Evolutionary conservation across 164 flowering plant genomes (phyloP), one percentile per base, ranked within the genome.

Genomic region (Cinnamomum micranthum): DNA sequence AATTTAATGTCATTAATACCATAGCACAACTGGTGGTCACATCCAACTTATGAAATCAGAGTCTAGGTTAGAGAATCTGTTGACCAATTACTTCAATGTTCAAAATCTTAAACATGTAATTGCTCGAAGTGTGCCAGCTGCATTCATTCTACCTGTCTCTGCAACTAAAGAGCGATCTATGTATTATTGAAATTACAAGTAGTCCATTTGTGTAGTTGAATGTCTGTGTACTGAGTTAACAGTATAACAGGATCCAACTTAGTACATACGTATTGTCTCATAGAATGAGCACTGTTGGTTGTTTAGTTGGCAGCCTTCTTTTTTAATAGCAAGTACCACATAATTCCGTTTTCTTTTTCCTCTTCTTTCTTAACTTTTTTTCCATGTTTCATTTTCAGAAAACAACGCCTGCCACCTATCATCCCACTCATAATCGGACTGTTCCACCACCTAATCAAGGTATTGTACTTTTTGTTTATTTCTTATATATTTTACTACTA

Each of bases 361-460:
- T 13, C 59, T 14, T 52, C 14, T 52, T 13, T 52, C 59, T 17
- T 52, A 17, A 52, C 14, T 2, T 23, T 17, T 2, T 23, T 58
- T 24, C 74, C 65, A 20, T 55, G 64, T 69, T 75, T 68, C 77
- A 14, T 72, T 55, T 78, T 65, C 83, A 94, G 97, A 91, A 85
- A 76, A 73, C 82, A 84, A 79, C 84, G 2, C 94, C 96, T 70
- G 81, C 84, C 68, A 94, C 97, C 72, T 94, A 94, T 78, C 92
- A 82, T 79, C 92, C 98, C 52, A 94, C 97, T 73, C 95, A 92
- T 80, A 89, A 76, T 75, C 86, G 93, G 71, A 86, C 94, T 52
- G 76, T 82, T 75, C 96, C 98, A 60, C 96, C 98, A 67, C 92
- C 97, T 65, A 88, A 92, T 81, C 98, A 94, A 88, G 98, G 98